Evolutionary conservation across 2,329 filamentous ascomycete species (phyloP).

Genomic region (Graphilbum sp.): DNA sequence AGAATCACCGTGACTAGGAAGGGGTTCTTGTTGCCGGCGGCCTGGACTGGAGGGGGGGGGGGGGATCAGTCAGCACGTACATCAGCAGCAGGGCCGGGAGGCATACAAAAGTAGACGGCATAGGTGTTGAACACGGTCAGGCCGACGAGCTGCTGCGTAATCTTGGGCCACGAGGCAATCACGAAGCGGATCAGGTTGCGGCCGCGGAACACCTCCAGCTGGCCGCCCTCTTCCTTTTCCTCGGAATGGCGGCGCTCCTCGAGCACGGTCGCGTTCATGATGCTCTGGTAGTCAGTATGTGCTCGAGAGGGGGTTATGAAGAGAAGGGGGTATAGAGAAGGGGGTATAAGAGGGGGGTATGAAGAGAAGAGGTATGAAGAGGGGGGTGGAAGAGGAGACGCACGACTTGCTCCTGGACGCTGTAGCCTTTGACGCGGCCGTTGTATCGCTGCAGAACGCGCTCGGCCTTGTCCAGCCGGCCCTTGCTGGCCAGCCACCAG

Average conservation of each 20-base stretch:
- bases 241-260: conserved; percentile 17
- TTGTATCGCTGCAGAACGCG: conserved; percentile 15
- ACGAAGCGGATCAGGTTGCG: conserved; percentile 20
- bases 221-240: conserved; percentile 13
- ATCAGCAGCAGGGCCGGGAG: background rate
- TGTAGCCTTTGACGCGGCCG: conserved; percentile 15
- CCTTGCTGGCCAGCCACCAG: conserved; percentile 20
- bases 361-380: background rate
- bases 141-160: conserved; percentile 22
- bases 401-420: conserved; percentile 17
- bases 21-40: conserved; percentile 22
- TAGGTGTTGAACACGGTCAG: conserved; percentile 22
- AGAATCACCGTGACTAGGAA: conserved; percentile 25
- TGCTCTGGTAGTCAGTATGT: too few species aligned
- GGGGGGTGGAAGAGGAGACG: conserved; percentile 1
- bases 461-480: conserved; percentile 15
- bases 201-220: conserved; percentile 20
- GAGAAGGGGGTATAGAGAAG: background rate
- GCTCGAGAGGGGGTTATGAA: background rate
- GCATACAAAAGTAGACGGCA: conserved; percentile 21
- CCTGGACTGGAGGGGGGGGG: conserved; percentile 4
- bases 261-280: conserved; percentile 19
- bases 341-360: background rate
- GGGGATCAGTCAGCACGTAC: background rate
- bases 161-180: conserved; percentile 22